Evolutionary conservation across 2,329 filamentous ascomycete genomes (phyloP).

Genomic region (Arthrobotrys sphaeroides): DNA sequence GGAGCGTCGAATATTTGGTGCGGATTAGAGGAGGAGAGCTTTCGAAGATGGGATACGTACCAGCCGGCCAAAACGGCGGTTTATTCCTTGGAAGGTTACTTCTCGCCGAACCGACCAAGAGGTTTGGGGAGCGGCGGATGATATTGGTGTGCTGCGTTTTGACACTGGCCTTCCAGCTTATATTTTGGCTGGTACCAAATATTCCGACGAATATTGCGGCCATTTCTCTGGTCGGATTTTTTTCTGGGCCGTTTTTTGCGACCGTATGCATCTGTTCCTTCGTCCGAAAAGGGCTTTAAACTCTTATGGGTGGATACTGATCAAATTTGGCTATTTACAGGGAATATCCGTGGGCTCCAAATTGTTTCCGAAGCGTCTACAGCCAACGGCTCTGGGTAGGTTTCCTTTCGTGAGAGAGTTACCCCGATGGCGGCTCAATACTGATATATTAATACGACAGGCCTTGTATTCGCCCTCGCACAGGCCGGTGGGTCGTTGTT

Average conservation of each 20-base stretch:
- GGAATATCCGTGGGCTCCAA: conserved; percentile 65
- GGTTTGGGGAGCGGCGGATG: conserved; percentile 70
- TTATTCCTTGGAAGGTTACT: conserved; percentile 68
- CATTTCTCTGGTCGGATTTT: conserved; percentile 68
- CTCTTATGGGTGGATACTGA: not conserved
- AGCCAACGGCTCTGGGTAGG: conserved; percentile 45
- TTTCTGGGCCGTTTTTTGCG: conserved; percentile 69
- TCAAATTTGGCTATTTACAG: conserved; percentile 58
- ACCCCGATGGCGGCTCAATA: no score
- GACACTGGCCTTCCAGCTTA: conserved; percentile 67
- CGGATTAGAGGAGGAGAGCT: conserved; percentile 69
- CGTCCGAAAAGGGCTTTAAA: not conserved
- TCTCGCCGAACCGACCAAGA: conserved; percentile 69
- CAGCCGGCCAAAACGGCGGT: conserved; percentile 70
- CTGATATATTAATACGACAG: conserved; percentile 47
- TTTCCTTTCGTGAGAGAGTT: no score
- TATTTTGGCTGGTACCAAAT: conserved; percentile 69
- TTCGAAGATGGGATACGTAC: conserved; percentile 70
- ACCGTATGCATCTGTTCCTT: conserved; percentile 60
- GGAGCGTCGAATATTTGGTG: conserved; percentile 73
- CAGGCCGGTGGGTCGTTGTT: conserved; percentile 69
- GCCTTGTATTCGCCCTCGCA: conserved; percentile 69
- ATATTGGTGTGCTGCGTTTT: conserved; percentile 67
- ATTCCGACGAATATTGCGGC: conserved; percentile 66
- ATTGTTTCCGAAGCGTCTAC: conserved; percentile 36